Evolutionary conservation across 1,284 basidiomycete species (phyloP), one percentile per base, ranked within the genome.

Genomic region (Malassezia sympodialis): DNA sequence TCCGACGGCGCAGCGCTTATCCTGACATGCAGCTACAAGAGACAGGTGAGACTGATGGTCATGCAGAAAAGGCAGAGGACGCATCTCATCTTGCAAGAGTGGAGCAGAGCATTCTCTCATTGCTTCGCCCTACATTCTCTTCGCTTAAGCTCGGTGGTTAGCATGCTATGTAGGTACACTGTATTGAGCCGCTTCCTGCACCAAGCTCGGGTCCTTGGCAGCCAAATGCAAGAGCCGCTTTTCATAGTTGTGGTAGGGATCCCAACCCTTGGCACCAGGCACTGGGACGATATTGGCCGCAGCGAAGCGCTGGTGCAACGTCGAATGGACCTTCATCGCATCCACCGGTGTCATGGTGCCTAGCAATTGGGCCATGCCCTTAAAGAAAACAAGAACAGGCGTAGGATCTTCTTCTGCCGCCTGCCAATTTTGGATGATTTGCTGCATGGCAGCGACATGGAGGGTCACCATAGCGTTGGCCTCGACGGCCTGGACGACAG

Each of bases 191-290:
- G 54, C 54, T 27, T 46, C 49, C n/a, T 41, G 27, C 12, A 56
- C 44, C 11, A 57, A 4, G 31, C 32, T 37, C 1, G 49, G 23
- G 24, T 57, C 55, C 23, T 52, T 51, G 19, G 55, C 47, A 10
- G 55, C 55, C 27, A 57, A 15, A 41, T 46, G 51, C 30, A 57
- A 28, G 1, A 57, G 55, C 8, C 55, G 49, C 26, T 52, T 51
- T 34, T 57, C 55, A 34, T 57, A 57, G 12, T 50, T 12, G 32
- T 47, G 51, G 32, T 39, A 57, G 8, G 55, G 40, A 27, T 57
- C 55, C 55, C 55, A 57, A 8, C 26, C 44, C 17, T 48, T 51
- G 11, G 26, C 43, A 21, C 39, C 35, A 5, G 48, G 19, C 11
- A 23, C 24, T 4, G 55, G 49, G 19, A 34, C 45, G 7, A 57